These are phyloP conservation scores for Tetrapyrgos nigripes DNA, from an alignment of 1,284 basidiomycete genomes.

Conservation along the genomic window DNA sequence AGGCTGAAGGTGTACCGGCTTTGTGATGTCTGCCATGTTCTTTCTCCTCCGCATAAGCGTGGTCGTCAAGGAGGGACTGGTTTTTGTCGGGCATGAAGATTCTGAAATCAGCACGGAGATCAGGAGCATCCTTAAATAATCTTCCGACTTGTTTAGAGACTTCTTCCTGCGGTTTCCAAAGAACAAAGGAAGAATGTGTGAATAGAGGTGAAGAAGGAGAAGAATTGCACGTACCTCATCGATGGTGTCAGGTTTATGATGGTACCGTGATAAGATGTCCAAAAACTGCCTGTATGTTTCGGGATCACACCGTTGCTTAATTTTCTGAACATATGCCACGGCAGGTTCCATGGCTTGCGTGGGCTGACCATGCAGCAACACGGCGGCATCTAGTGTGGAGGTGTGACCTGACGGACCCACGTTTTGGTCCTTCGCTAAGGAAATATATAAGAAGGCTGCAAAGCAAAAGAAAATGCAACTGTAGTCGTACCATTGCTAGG, in stretches of 20 bases:
- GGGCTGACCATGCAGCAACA: slow-evolving; percentile 2
- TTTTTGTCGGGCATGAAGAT: slow-evolving; percentile 86
- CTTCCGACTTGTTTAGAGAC: slow-evolving; percentile 87
- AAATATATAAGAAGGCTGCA: not conserved
- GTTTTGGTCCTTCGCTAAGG: slow-evolving; percentile 7
- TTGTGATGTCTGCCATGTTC: slow-evolving; percentile 16
- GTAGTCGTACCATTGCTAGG: slow-evolving; percentile 3
- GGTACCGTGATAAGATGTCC: slow-evolving; percentile 83
- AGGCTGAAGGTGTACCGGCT: slow-evolving; percentile 26
- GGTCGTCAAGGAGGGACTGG: slow-evolving; percentile 55
- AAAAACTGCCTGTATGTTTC: slow-evolving; percentile 95
- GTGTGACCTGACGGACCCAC: slow-evolving; percentile 4
- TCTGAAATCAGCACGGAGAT: slow-evolving; percentile 90
- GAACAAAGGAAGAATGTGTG: slow-evolving; percentile 37
- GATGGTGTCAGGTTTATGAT: slow-evolving; percentile 56
- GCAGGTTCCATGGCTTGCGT: slow-evolving; percentile 68
- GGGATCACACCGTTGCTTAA: slow-evolving; percentile 94
- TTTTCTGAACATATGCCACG: slow-evolving; percentile 96
- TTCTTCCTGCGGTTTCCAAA: slow-evolving; percentile 56
- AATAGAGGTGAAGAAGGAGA: slow-evolving; percentile 25
- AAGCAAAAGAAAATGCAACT: not conserved
- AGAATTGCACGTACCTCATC: slow-evolving; percentile 78
- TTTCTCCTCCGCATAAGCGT: slow-evolving; percentile 29
- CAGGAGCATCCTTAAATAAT: slow-evolving; percentile 89
- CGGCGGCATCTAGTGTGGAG: slow-evolving; percentile 12